Evolutionary conservation across 1,284 basidiomycete species (phyloP), one percentile per base, ranked within the genome.

Genomic region (Anthracocystis walkeri): DNA sequence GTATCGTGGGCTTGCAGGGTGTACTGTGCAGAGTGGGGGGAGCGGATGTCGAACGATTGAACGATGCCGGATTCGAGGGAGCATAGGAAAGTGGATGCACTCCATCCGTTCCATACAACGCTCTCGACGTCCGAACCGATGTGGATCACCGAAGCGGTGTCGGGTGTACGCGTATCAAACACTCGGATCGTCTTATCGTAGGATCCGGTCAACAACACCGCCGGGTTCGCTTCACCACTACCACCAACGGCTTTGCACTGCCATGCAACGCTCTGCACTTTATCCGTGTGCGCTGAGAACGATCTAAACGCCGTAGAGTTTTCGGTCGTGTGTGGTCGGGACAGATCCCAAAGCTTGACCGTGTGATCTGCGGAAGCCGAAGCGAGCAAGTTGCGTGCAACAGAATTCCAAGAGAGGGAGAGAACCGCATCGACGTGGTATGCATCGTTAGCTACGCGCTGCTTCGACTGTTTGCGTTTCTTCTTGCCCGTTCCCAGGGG

Each of bases 201-300:
- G 70, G 93, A 92, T 18, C 95, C 97, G 3, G 93, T 96, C 66
- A 99, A 87, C 41, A 99, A 87, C 40, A 96, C 93, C 12, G 91
- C 92, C 29, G 95, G 93, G 58, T 94, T 78, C 1, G 51, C 18
- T 41, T 89, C 89, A 3, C 48, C 20, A 1, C 40, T 60, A 1
- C 62, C 69, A 2, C 77, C 77, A 1, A 65, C 49, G 18, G 75
- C 77, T 38, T 71, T 66, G 31, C 72, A 77, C 85, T 97, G 97
- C 97, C 97, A 99, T 82, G 96, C 92, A 3, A 99, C 94, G 4
- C 92, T 91, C 86, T 98, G 95, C n/a, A 99, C 93, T 87, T 97
- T 98, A 86, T 97, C 95, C 80, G 90, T 92, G 87, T 99, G 97
- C 16, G 45, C 52, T 45, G 88, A 90, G 86, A 97, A 99, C 75